These are phyloP conservation scores for Cytospora leucostoma DNA, from an alignment of 2,329 filamentous ascomycete genomes.

Conservation along the genomic window DNA sequence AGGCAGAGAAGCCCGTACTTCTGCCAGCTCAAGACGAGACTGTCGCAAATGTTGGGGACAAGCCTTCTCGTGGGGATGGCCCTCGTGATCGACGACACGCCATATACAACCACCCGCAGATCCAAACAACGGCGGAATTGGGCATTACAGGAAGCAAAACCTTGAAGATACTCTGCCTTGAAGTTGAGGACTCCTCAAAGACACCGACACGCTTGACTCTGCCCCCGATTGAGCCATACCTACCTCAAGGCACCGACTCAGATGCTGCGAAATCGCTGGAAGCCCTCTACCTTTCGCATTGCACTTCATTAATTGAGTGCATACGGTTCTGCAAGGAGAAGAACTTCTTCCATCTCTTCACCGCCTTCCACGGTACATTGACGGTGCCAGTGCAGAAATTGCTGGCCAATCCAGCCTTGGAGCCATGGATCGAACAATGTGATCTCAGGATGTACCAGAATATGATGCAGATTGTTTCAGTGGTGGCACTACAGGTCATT, in stretches of 20 bases:
- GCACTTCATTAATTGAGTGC: slow-evolving; percentile 91
- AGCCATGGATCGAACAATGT: slow-evolving; percentile 92
- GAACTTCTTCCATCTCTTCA: slow-evolving; percentile 92
- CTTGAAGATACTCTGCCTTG: slow-evolving; percentile 60
- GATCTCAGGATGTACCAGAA: slow-evolving; percentile 96
- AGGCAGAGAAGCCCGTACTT: slow-evolving; percentile 11
- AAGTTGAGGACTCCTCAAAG: slow-evolving; percentile 55
- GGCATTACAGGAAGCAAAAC: slow-evolving; percentile 61
- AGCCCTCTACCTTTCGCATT: slow-evolving; percentile 90
- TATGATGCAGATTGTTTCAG: slow-evolving; percentile 89
- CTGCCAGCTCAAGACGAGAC: slow-evolving; percentile 10
- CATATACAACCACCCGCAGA: slow-evolving; percentile 61
- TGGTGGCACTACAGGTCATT: slow-evolving; percentile 87
- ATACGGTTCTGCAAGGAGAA: slow-evolving; percentile 97
- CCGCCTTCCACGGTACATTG: slow-evolving; percentile 91
- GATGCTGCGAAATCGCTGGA: slow-evolving; percentile 84
- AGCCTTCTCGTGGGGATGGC: slow-evolving; percentile 21
- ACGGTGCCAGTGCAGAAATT: slow-evolving; percentile 96
- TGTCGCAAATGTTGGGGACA: neutral
- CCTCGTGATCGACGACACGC: slow-evolving; percentile 47
- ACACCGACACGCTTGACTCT: slow-evolving; percentile 73
- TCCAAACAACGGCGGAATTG: slow-evolving; percentile 59
- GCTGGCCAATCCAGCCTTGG: slow-evolving; percentile 76
- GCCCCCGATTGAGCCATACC: slow-evolving; percentile 82
- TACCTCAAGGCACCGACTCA: slow-evolving; percentile 78